Base-by-base conservation (phyloP, 352 stramenopile genomes). In the Phytophthora citricola region DNA sequence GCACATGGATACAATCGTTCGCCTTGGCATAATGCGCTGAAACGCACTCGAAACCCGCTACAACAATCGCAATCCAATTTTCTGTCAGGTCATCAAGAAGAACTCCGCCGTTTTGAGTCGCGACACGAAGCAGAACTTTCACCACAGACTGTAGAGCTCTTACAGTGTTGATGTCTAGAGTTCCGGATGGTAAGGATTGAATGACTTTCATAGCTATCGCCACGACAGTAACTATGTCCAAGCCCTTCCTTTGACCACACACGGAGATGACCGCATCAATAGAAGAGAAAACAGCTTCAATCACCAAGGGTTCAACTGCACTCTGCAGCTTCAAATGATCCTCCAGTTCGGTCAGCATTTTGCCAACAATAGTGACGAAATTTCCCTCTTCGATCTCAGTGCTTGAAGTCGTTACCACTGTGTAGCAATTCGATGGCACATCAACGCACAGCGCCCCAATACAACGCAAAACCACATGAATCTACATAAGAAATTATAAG, bases 281-380 rank as follows among this genome's bases (percentile, higher is more conserved):
- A 9, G 51, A 68, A 8, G 46, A 39, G 56, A 63, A 68, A 4
- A 20, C 34, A n/a, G 41, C 34, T 68, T 63, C 43, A 11, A 63
- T 46, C 14, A 49, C 11, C 12, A 57, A 51, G 10, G 34, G 5
- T 2, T 46, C 34, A 32, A 38, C 34, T 4, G 14, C 32, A 22
- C 7, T 29, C 15, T 57, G n/a, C 5, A 20, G 15, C 36, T 26
- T 7, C 45, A 57, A 49, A 17, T 27, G 15, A 20, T 45, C 31
- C 6, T 55, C 40, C 26, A 62, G 26, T 17, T 50, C 32, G 2
- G 14, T n/a, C 24, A 67, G 22, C 5, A 9, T 2, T 24, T 54
- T 49, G 1, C 11, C 8, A 7, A 62, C 32, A 43, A 11, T 10
- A 50, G 20, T 17, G 22, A 38, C 9, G 7, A 67, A 47, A 41